Conservation (phyloP, 2,329 filamentous ascomycete genomes). For the Saccharata proteae region DNA sequence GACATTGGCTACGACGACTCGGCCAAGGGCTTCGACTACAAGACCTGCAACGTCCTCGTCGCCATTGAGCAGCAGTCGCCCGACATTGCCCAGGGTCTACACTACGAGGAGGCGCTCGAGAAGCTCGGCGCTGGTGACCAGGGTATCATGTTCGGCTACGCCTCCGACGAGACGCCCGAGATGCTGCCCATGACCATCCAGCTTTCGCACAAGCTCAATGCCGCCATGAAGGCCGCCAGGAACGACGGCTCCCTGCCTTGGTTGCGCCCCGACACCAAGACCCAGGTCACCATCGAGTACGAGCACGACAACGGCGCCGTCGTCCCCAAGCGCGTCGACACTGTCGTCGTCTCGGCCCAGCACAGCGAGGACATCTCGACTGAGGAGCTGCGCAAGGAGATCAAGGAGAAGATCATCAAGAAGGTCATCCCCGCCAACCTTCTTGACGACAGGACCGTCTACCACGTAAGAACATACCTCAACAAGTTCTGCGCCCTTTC, state of each 20-base stretch:
- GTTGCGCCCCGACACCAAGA: slow-evolving; percentile 98
- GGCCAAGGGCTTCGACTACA: slow-evolving; percentile 98
- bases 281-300: slow-evolving; percentile 98
- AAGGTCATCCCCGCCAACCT: slow-evolving; percentile 85
- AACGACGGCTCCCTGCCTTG: slow-evolving; percentile 79
- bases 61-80: slow-evolving; percentile 99
- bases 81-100: slow-evolving; percentile 97
- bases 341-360: slow-evolving; percentile 92
- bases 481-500: too few relatives aligned
- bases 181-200: slow-evolving; percentile 88
- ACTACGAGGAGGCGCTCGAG: slow-evolving; percentile 96
- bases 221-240: slow-evolving; percentile 82
- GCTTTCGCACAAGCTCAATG: slow-evolving; percentile 94
- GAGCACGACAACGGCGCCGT: slow-evolving; percentile 92
- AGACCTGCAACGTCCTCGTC: slow-evolving; percentile 96
- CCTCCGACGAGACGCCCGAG: slow-evolving; percentile 97
- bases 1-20: slow-evolving; percentile 98
- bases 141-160: slow-evolving; percentile 99
- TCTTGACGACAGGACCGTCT: slow-evolving; percentile 84
- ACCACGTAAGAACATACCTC: slow-evolving; percentile 79
- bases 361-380: slow-evolving; percentile 81
- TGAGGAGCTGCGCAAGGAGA: slow-evolving; percentile 85
- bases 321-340: slow-evolving; percentile 84
- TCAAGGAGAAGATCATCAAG: slow-evolving; percentile 96
- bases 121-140: slow-evolving; percentile 98